Evolutionary conservation across 495 filamentous ascomycete genomes (phyloP).

Genomic region (Aspergillus sclerotioniger): DNA sequence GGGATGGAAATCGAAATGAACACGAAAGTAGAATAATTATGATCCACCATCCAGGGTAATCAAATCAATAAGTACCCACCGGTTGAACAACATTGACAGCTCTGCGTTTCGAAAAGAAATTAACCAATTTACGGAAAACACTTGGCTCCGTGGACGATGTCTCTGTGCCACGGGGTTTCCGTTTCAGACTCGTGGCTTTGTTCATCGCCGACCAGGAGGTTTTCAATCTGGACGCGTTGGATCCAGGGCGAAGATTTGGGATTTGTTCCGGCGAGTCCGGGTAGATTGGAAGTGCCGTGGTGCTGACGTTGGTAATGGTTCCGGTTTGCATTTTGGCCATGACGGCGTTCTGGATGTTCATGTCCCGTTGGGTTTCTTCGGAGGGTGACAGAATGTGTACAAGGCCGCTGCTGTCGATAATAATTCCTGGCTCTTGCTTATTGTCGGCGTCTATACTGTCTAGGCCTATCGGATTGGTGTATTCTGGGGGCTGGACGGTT

Average conservation of each 20-base stretch:
- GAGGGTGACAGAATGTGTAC: constrained; percentile 18
- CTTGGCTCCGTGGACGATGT: background rate
- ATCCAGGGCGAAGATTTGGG: background rate
- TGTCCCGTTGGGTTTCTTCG: constrained; percentile 22
- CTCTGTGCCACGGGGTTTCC: background rate
- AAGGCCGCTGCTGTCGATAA: constrained; percentile 25
- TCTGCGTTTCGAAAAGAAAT: background rate
- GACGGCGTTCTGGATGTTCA: constrained; percentile 26
- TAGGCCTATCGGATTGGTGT: background rate
- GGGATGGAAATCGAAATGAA: no score
- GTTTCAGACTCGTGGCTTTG: background rate
- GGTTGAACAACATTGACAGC: background rate
- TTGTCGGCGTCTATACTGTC: background rate
- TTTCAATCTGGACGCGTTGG: constrained; percentile 1
- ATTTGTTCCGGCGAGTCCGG: background rate
- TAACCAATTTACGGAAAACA: background rate
- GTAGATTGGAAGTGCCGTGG: background rate
- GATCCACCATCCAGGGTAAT: background rate
- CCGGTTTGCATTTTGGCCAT: constrained; percentile 30
- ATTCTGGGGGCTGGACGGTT: background rate
- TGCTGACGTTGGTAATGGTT: background rate
- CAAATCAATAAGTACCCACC: background rate
- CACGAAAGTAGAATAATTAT: no score
- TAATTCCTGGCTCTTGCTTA: constrained; percentile 11
- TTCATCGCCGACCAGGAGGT: constrained; percentile 5